These are phyloP conservation scores for Trichoderma sp. DNA, from an alignment of 2,329 filamentous ascomycete species.

Conservation along the genomic window DNA sequence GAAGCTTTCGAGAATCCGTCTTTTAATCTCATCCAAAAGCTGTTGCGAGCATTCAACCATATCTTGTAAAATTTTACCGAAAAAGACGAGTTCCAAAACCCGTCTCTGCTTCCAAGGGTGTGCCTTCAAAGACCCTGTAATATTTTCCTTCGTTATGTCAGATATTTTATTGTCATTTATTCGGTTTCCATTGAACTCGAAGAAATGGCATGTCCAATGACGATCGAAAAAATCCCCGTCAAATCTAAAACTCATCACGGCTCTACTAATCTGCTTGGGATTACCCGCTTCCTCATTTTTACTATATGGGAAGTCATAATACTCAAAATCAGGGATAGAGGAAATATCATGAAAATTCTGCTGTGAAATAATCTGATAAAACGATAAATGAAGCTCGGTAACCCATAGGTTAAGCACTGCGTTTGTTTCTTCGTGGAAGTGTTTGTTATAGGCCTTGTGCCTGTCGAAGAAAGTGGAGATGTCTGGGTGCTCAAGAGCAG, in stretches of 20 bases:
- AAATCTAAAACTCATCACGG: neutral
- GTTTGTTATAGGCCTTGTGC: neutral
- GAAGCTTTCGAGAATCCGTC: neutral
- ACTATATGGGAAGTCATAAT: neutral
- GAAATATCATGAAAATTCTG: fast-evolving
- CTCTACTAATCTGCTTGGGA: neutral
- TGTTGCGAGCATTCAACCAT: neutral
- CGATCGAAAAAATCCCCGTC: neutral
- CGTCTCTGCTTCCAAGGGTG: neutral
- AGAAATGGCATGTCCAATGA: neutral
- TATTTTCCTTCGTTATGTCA: neutral
- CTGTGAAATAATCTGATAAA: neutral
- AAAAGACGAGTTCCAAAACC: neutral
- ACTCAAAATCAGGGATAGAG: neutral
- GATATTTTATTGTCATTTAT: fast-evolving
- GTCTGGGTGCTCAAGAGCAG: too few species aligned
- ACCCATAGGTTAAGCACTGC: neutral
- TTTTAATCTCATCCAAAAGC: neutral
- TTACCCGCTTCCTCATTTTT: too few species aligned
- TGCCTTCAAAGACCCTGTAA: neutral
- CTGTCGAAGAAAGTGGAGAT: neutral
- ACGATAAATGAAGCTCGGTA: neutral
- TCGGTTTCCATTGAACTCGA: neutral
- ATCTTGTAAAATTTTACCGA: neutral
- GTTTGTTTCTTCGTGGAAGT: neutral